Conservation (phyloP, 371 early-diverging fungal genomes). For the Mucor mucedo region DNA sequence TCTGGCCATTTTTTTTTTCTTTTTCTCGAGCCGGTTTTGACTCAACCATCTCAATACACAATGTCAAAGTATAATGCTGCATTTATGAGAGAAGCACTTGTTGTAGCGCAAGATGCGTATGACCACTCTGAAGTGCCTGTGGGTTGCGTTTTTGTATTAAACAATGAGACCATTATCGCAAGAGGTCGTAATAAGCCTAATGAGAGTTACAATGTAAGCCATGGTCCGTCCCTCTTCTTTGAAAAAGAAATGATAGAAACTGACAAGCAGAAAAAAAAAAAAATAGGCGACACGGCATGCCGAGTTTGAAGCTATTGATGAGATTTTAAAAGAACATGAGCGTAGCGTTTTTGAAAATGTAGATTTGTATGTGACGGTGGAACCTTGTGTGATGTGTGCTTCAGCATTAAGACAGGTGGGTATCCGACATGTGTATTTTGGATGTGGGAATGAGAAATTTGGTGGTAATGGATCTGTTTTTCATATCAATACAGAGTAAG, state of each 20-base stretch:
- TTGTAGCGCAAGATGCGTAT: slow-evolving; percentile 83
- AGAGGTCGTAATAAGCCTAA: slow-evolving; percentile 86
- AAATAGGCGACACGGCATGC: slow-evolving; percentile 90
- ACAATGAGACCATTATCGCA: slow-evolving; percentile 65
- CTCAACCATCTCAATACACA: background rate
- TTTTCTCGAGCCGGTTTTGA: background rate
- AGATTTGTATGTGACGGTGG: slow-evolving; percentile 96
- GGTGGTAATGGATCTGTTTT: slow-evolving; percentile 95
- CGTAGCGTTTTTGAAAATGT: slow-evolving; percentile 57
- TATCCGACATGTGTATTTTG: slow-evolving; percentile 84
- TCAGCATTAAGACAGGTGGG: slow-evolving; percentile 83
- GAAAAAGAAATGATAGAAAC: too few species aligned
- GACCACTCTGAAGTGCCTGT: slow-evolving; percentile 94
- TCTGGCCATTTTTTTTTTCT: background rate
- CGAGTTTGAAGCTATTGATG: slow-evolving; percentile 90
- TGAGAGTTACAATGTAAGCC: slow-evolving; percentile 81
- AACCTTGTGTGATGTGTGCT: slow-evolving; percentile 99
- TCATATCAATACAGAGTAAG: slow-evolving; percentile 70
- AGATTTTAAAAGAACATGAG: slow-evolving; percentile 58
- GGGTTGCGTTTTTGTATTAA: slow-evolving; percentile 95
- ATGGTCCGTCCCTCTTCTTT: background rate
- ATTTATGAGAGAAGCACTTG: slow-evolving; percentile 50
- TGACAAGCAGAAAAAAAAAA: background rate
- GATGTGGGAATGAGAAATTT: slow-evolving; percentile 93
- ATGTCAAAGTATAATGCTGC: slow-evolving; percentile 41